Conservation (phyloP, 169 alveolate genomes). For the Cryptosporidium felis region DNA sequence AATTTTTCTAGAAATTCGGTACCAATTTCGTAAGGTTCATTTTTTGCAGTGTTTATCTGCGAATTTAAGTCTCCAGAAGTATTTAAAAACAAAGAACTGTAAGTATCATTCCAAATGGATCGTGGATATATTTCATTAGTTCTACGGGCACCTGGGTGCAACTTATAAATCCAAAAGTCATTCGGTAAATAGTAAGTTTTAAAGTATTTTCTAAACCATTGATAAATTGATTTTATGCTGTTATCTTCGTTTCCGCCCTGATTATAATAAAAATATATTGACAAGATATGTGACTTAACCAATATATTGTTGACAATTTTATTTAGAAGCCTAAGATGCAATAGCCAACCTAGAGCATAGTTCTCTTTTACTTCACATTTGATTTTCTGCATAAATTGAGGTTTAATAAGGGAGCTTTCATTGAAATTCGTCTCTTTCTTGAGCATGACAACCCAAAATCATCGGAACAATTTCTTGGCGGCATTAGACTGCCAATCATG, state of each 20-base stretch:
- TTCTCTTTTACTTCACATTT: not conserved
- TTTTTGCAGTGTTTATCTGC: not conserved
- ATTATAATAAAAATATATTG: constrained; percentile 16
- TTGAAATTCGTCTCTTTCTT: no score
- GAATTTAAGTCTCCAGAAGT: not conserved
- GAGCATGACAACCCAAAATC: no score
- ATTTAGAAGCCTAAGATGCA: constrained; percentile 28
- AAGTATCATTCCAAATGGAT: not conserved
- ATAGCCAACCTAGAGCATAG: constrained; percentile 36
- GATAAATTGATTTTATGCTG: not conserved
- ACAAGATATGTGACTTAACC: constrained; percentile 25
- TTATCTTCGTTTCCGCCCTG: not conserved
- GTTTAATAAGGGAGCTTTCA: no score
- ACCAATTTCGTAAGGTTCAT: not conserved
- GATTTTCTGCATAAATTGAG: no score
- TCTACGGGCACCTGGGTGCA: not conserved
- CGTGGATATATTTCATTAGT: not conserved
- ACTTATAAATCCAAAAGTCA: constrained; percentile 48
- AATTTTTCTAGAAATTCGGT: not conserved
- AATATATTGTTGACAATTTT: constrained; percentile 14
- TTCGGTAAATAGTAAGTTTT: constrained; percentile 41
- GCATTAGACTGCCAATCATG: no score
- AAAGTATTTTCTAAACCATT: constrained; percentile 58
- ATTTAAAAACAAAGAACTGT: constrained; percentile 1
- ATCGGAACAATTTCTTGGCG: no score